Evolutionary conservation across 176 grass and related monocot species (phyloP).

Genomic region (Carex littledalei): DNA sequence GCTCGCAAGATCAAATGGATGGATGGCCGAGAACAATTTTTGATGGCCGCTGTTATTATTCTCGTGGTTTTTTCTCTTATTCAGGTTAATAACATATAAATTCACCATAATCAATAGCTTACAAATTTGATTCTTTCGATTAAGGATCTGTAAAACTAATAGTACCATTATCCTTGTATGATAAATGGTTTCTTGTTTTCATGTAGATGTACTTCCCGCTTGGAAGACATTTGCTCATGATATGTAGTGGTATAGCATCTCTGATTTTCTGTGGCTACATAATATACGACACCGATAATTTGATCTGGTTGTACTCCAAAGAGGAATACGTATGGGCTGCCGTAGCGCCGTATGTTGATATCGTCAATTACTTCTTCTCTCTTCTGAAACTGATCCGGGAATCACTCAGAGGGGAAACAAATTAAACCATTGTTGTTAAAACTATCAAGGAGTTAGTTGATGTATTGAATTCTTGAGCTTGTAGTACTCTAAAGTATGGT

Average conservation of each 20-base stretch:
- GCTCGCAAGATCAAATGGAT: constrained; percentile 84
- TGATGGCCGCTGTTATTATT: constrained; percentile 60
- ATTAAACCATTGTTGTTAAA: background rate
- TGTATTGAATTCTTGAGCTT: background rate
- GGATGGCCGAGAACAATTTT: constrained; percentile 39
- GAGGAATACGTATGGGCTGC: constrained; percentile 94
- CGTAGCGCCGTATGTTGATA: constrained; percentile 70
- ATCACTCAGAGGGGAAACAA: background rate
- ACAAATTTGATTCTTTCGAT: background rate
- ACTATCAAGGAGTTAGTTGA: background rate
- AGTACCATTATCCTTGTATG: background rate
- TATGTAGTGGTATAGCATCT: constrained; percentile 58
- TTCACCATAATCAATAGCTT: background rate
- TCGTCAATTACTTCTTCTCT: constrained; percentile 72
- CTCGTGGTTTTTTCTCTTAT: constrained; percentile 79
- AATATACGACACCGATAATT: constrained; percentile 87
- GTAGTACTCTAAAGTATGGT: background rate
- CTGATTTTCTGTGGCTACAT: constrained; percentile 79
- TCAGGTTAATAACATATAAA: constrained; percentile 29
- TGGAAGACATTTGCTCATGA: constrained; percentile 51
- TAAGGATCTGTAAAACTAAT: background rate
- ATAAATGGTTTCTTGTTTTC: background rate
- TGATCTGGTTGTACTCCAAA: constrained; percentile 85
- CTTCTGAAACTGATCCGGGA: constrained; percentile 57
- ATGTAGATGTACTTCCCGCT: constrained; percentile 61